Evolutionary conservation across 768 basidiomycete species (phyloP).

Genomic region (Hericium alpestre): DNA sequence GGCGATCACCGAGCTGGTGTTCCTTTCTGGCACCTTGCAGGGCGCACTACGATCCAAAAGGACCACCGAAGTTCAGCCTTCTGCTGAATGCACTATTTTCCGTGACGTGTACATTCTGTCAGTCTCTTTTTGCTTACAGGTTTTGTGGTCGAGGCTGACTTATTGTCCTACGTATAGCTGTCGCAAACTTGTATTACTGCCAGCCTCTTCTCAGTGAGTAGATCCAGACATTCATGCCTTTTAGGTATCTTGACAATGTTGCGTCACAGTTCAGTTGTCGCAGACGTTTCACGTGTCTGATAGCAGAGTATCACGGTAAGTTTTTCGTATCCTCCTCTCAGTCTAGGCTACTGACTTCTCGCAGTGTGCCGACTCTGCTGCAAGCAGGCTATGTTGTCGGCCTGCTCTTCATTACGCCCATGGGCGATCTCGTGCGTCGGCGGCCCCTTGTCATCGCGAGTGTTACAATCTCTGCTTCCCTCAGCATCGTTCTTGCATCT

Average conservation of each 20-base stretch:
- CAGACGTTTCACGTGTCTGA: conserved; percentile 25
- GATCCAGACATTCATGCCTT: neutral
- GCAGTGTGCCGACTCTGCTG: conserved; percentile 52
- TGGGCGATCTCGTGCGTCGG: conserved; percentile 75
- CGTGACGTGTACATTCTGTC: conserved; percentile 33
- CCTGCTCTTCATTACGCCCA: conserved; percentile 64
- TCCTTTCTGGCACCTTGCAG: conserved; percentile 30
- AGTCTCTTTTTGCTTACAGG: conserved; percentile 5
- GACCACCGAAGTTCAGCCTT: conserved; percentile 25
- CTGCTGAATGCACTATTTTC: conserved; percentile 35
- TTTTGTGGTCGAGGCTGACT: neutral
- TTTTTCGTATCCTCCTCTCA: neutral
- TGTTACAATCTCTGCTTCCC: conserved; percentile 30
- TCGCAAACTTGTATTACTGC: conserved; percentile 63
- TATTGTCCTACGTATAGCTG: neutral
- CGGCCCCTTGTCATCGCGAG: conserved; percentile 58
- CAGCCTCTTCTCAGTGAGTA: conserved; percentile 33
- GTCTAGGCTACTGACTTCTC: neutral
- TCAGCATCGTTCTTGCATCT: conserved; percentile 65
- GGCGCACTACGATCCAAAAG: conserved; percentile 28
- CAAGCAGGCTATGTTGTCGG: conserved; percentile 49
- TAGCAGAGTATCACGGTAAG: conserved; percentile 4
- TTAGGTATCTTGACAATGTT: neutral
- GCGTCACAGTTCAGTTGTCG: conserved; percentile 25
- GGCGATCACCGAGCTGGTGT: no score